These are phyloP conservation scores for Cyclostephanos tholiformis DNA, from an alignment of 108 stramenopile genomes.

Conservation along the genomic window DNA sequence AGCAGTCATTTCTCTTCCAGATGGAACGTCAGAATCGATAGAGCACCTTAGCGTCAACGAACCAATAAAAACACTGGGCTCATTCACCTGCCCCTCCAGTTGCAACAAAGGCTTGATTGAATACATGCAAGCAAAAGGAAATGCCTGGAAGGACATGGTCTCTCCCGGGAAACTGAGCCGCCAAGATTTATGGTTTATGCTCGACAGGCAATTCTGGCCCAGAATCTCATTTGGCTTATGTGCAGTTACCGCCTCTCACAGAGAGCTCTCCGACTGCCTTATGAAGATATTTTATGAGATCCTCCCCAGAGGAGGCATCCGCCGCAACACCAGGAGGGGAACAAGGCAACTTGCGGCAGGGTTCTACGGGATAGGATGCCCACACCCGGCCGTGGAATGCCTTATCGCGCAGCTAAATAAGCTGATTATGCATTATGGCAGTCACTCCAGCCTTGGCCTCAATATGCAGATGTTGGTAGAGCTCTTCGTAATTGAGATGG, in stretches of 20 bases:
- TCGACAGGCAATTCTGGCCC: constrained; percentile 14
- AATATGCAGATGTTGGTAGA: background rate
- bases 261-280: background rate
- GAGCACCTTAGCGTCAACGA: constrained; percentile 11
- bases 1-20: constrained; percentile 16
- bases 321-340: background rate
- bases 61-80: constrained; percentile 20
- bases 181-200: constrained; percentile 16
- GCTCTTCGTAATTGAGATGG: constrained; percentile 9
- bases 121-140: constrained; percentile 15
- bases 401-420: background rate
- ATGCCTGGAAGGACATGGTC: constrained; percentile 14
- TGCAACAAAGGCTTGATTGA: background rate
- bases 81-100: background rate
- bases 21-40: constrained; percentile 11
- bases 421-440: constrained; percentile 15
- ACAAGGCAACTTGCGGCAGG: background rate
- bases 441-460: background rate
- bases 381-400: constrained; percentile 11
- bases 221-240: constrained; percentile 17
- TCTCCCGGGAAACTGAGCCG: constrained; percentile 2
- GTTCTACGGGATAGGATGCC: constrained; percentile 14
- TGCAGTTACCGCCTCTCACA: background rate
- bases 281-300: constrained; percentile 10
- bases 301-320: background rate